Base-by-base conservation (phyloP, 2,329 filamentous ascomycete genomes). In the Aureobasidium musti region DNA sequence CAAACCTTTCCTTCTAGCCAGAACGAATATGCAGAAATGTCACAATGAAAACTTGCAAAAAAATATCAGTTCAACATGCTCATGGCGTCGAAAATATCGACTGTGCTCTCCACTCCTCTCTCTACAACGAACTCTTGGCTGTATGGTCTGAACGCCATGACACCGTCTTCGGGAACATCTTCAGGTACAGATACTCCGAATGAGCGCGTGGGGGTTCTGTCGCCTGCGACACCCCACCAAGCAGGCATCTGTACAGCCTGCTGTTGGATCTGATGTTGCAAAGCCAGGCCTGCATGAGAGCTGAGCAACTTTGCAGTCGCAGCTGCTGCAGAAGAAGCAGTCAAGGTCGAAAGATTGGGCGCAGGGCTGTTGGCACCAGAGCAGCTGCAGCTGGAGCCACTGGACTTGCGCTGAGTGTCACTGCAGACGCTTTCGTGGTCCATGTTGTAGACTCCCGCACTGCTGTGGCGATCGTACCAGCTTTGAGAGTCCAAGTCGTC, bases 361-460 rank as follows among this genome's bases (percentile, higher is more conserved):
- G n/a, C 10, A 6, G 57, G 43, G 7, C 41, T 61, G 28, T 11
- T 49, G n/a, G 28, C 19, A 8, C 54, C 54, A 33, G 54, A 59
- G 43, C n/a, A 47, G 35, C 23, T 30, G 10, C 30, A 63, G 45
- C 59, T 63, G 4, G 61, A 53, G 13, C 23, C 28, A 13, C 61
- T 64, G 61, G n/a, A 54, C 8, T 64, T 64, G 37, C 61, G 61
- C 10, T 8, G 14, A n/a, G 5, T 43, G 26, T 53, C 49, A 33
- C 52, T 59, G 60, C 26, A 59, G 2, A 63, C 41, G 52, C 66
- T 67, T 3, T 67, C 66, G 30, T 67, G 66, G 30, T 67, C 66
- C 66, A 67, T 67, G 26, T 28, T 49, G 52, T 67, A 59, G 39
- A 67, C 17, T 45, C 52, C 43, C n/a, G 26, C 14, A 11, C 43